A percentile compares a stretch with the other conserved stretches of the same genome.
phyloP scores from a whole-genome alignment of 108 stramenopile genomes.

The Conticribra guillardii region DNA sequence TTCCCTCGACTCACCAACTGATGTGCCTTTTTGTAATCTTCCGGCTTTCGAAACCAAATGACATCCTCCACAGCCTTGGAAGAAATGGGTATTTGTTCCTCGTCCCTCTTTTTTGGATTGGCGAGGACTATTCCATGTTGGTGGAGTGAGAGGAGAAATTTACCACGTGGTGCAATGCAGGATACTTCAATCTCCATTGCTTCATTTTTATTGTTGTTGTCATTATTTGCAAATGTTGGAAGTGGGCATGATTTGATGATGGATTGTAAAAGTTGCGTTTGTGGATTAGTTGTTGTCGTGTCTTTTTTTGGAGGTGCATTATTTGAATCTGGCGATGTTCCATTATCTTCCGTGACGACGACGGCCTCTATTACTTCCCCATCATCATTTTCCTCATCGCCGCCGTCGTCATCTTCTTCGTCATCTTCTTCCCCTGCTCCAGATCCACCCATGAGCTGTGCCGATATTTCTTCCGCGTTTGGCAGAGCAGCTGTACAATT shows the following conservation, averaged over 20 bases:
- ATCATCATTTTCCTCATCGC: background rate
- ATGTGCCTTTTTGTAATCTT: conserved; percentile 59
- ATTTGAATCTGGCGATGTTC: no score
- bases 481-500: conserved; percentile 43
- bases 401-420: no score
- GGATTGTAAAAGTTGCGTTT: background rate
- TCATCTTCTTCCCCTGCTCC: conserved; percentile 30
- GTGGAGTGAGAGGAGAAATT: conserved; percentile 44
- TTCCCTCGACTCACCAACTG: background rate
- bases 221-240: background rate
- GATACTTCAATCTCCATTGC: conserved; percentile 52
- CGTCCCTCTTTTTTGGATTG: conserved; percentile 45
- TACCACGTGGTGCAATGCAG: conserved; percentile 61
- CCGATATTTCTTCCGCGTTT: conserved; percentile 50
- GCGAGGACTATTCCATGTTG: conserved; percentile 50
- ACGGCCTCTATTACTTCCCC: conserved; percentile 2
- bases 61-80: conserved; percentile 32
- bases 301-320: background rate
- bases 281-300: background rate
- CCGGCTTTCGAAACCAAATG: conserved; percentile 72
- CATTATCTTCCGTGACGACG: background rate
- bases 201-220: conserved; percentile 3
- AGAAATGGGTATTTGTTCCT: conserved; percentile 32
- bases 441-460: conserved; percentile 20
- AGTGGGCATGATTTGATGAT: conserved; percentile 1